These are phyloP conservation scores for Lagerstroemia fauriei DNA, from an alignment of 441 rosid genomes.

Conservation along the genomic window DNA sequence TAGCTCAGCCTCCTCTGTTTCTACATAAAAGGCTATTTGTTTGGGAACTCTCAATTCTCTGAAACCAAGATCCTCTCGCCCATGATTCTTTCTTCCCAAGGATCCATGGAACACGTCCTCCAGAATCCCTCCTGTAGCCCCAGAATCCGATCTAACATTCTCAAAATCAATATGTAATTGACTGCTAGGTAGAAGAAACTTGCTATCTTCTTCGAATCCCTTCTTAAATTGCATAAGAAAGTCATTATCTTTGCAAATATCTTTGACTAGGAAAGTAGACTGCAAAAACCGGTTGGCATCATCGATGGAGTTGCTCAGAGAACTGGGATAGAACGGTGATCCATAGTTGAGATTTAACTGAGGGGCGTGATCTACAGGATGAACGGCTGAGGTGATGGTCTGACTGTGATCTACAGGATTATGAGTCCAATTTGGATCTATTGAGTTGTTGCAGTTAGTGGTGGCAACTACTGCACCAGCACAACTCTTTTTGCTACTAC, in stretches of 20 bases:
- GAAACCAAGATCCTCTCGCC: slow-evolving; percentile 41
- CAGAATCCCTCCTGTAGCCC: slow-evolving; percentile 10
- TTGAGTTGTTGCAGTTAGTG: no score
- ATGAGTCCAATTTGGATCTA: no score
- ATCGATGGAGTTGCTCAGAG: not conserved
- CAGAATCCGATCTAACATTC: slow-evolving; percentile 13
- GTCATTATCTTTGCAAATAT: slow-evolving; percentile 39
- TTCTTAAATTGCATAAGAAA: slow-evolving; percentile 50
- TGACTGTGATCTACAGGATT: not conserved
- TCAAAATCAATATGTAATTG: slow-evolving; percentile 34
- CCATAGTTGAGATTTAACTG: not conserved
- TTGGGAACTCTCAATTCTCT: slow-evolving; percentile 60
- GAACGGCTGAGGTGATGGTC: not conserved
- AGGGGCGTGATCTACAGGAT: not conserved
- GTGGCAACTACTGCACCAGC: no score
- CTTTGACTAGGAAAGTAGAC: slow-evolving; percentile 2
- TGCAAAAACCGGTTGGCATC: not conserved
- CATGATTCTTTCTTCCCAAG: slow-evolving; percentile 56
- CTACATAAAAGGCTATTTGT: slow-evolving; percentile 48
- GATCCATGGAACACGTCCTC: slow-evolving; percentile 6
- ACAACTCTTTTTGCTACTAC: no score
- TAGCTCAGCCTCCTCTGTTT: slow-evolving; percentile 41
- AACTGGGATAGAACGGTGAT: not conserved
- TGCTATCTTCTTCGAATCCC: slow-evolving; percentile 59
- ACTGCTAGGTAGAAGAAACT: slow-evolving; percentile 46